Evolutionary conservation across 176 grass and related monocot genomes (phyloP).

Genomic region (Oryza australiensis): DNA sequence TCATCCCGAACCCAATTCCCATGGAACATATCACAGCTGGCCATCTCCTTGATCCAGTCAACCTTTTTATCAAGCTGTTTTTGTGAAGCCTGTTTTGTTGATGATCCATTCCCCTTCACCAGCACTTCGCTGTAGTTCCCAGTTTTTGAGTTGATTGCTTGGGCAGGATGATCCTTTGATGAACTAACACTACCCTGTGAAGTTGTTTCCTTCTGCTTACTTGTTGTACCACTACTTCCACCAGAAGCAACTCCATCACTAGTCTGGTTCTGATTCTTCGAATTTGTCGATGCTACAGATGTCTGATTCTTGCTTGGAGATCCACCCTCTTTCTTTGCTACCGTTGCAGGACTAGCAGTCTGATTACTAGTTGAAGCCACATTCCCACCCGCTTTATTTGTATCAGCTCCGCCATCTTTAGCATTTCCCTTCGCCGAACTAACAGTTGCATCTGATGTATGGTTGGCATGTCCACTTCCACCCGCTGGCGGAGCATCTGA

Average conservation of each 20-base stretch:
- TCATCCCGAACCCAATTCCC: slow-evolving; percentile 80
- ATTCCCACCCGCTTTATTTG: neutral
- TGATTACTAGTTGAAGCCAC: slow-evolving; percentile 24
- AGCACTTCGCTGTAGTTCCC: slow-evolving; percentile 10
- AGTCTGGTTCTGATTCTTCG: slow-evolving; percentile 42
- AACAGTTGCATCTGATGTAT: slow-evolving; percentile 16
- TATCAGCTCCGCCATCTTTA: neutral
- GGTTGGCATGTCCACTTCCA: slow-evolving; percentile 1
- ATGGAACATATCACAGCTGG: slow-evolving; percentile 72
- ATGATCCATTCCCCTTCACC: slow-evolving; percentile 20
- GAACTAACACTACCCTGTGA: slow-evolving; percentile 18
- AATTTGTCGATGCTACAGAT: slow-evolving; percentile 12
- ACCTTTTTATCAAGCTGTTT: slow-evolving; percentile 29
- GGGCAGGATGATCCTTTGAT: slow-evolving; percentile 24
- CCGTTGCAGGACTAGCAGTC: neutral
- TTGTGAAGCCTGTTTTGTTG: neutral
- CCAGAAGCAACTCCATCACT: slow-evolving; percentile 28
- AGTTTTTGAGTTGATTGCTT: slow-evolving; percentile 18
- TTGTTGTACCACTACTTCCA: slow-evolving; percentile 1
- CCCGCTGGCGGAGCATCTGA: slow-evolving; percentile 1
- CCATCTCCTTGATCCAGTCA: slow-evolving; percentile 77
- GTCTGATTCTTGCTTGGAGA: slow-evolving; percentile 46
- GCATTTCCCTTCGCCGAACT: neutral
- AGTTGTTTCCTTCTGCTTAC: slow-evolving; percentile 32
- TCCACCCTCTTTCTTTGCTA: slow-evolving; percentile 26